These are phyloP conservation scores for Chaetothyriales sp. DNA, from an alignment of 2,329 filamentous ascomycete species.

Conservation along the genomic window DNA sequence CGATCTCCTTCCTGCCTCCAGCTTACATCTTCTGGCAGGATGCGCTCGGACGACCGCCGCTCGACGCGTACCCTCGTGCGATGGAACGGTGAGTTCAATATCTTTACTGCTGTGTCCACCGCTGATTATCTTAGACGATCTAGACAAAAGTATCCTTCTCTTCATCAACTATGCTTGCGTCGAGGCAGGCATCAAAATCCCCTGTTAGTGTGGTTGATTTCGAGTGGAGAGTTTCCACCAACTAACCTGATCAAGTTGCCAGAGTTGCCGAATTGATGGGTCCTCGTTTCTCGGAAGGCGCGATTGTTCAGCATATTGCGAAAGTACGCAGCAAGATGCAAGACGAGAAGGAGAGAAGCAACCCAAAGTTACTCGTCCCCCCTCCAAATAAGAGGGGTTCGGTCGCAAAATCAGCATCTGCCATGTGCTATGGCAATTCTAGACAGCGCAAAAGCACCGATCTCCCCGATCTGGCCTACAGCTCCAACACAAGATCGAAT, in stretches of 20 bases:
- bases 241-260: slow-evolving; percentile 14
- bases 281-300: slow-evolving; percentile 27
- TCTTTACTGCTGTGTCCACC: neutral
- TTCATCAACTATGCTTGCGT: slow-evolving; percentile 29
- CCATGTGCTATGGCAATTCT: slow-evolving; percentile 9
- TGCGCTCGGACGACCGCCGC: slow-evolving; percentile 11
- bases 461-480: neutral
- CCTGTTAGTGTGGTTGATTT: slow-evolving; percentile 20
- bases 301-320: slow-evolving; percentile 32
- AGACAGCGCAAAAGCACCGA: neutral
- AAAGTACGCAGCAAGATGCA: slow-evolving; percentile 28
- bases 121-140: slow-evolving; percentile 23
- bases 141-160: slow-evolving; percentile 30
- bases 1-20: neutral
- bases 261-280: slow-evolving; percentile 27
- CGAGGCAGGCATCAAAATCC: slow-evolving; percentile 24
- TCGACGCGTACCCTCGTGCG: slow-evolving; percentile 26
- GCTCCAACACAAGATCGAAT: neutral
- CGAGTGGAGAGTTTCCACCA: neutral
- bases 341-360: slow-evolving; percentile 10
- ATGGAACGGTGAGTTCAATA: slow-evolving; percentile 26
- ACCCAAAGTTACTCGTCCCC: slow-evolving; percentile 22
- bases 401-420: slow-evolving; percentile 12
- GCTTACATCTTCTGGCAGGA: neutral
- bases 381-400: slow-evolving; percentile 26